These are phyloP conservation scores for Atkinsonella texensis DNA, from an alignment of 2,329 filamentous ascomycete genomes.

Conservation along the genomic window DNA sequence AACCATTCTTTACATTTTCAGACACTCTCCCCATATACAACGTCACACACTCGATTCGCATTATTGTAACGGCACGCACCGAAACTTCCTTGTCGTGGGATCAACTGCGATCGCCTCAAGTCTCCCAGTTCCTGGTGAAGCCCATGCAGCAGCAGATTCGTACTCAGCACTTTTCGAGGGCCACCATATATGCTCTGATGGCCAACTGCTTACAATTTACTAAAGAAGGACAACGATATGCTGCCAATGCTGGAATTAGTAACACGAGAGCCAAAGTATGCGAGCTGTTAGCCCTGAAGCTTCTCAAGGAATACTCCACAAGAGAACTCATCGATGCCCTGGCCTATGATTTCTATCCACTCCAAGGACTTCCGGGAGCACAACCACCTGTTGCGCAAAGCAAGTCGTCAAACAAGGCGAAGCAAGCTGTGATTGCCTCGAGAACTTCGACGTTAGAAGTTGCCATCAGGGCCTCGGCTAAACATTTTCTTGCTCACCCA, in stretches of 20 bases:
- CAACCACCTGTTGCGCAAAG: slow-evolving; percentile 24
- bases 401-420: slow-evolving; percentile 26
- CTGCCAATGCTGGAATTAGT: slow-evolving; percentile 73
- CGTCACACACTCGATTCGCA: slow-evolving; percentile 79
- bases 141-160: slow-evolving; percentile 87
- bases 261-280: slow-evolving; percentile 78
- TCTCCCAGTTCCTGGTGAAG: slow-evolving; percentile 91
- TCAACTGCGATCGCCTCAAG: slow-evolving; percentile 86
- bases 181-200: slow-evolving; percentile 80
- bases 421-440: slow-evolving; percentile 45
- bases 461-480: slow-evolving; percentile 83
- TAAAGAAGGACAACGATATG: slow-evolving; percentile 73
- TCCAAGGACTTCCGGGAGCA: slow-evolving; percentile 59
- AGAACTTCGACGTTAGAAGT: slow-evolving; percentile 86
- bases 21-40: slow-evolving; percentile 82
- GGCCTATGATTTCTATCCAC: slow-evolving; percentile 87
- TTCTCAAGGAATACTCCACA: slow-evolving; percentile 81
- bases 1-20: slow-evolving; percentile 20
- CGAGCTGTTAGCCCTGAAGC: slow-evolving; percentile 78
- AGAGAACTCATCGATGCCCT: slow-evolving; percentile 86
- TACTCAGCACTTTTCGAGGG: slow-evolving; percentile 69
- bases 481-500: slow-evolving; percentile 84
- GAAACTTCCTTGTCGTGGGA: slow-evolving; percentile 93
- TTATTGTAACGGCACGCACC: slow-evolving; percentile 71
- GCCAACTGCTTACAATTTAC: slow-evolving; percentile 88